These are phyloP conservation scores for Triadica sebifera DNA, from an alignment of 345 rosid species.

Conservation along the genomic window DNA sequence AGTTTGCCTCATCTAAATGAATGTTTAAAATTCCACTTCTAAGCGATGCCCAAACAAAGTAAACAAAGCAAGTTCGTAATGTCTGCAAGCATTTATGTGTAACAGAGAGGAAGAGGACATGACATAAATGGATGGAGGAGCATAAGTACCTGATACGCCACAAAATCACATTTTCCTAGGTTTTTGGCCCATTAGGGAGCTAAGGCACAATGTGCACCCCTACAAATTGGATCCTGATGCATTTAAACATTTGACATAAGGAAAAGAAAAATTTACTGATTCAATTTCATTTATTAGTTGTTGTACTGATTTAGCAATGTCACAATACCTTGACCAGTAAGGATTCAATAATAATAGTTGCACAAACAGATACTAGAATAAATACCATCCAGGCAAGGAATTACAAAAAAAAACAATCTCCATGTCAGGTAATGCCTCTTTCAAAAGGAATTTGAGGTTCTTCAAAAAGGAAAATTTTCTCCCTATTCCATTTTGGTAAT, in stretches of 20 bases:
- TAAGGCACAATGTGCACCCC: slow-evolving; percentile 77
- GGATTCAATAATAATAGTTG: neutral
- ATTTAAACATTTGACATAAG: neutral
- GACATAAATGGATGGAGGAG: neutral
- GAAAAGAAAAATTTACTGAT: neutral
- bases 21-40: slow-evolving; percentile 57
- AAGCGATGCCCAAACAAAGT: slow-evolving; percentile 38
- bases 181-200: slow-evolving; percentile 69
- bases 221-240: slow-evolving; percentile 73
- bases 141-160: slow-evolving; percentile 38
- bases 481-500: neutral
- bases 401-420: too few species aligned
- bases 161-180: slow-evolving; percentile 55
- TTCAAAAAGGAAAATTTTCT: neutral
- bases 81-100: neutral
- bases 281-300: neutral
- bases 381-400: too few species aligned
- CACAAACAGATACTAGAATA: neutral
- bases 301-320: neutral
- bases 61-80: neutral
- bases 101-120: neutral
- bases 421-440: neutral
- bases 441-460: neutral
- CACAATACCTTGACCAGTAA: neutral
- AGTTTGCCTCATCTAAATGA: slow-evolving; percentile 45